phyloP scores from a whole-genome alignment of 257 asterid species.

The Mentha longifolia region DNA sequence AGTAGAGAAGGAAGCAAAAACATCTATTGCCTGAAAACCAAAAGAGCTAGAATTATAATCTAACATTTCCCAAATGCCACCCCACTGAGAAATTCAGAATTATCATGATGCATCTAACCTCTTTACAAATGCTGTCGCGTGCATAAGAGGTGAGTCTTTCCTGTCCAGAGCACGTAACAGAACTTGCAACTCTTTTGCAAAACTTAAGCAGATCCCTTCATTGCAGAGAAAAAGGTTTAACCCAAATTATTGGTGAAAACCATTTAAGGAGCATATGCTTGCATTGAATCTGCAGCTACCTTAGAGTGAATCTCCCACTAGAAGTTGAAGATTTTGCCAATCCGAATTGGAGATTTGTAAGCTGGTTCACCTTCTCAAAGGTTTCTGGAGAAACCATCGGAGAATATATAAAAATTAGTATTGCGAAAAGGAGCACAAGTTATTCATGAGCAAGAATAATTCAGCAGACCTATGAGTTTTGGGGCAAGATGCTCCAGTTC shows the following conservation, averaged over 20 bases:
- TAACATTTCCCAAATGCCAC: conserved; percentile 23
- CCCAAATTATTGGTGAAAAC: conserved; percentile 28
- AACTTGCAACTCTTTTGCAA: conserved; percentile 75
- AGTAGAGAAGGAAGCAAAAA: conserved; percentile 82
- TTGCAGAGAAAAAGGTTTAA: conserved; percentile 30
- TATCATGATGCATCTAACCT: conserved; percentile 51
- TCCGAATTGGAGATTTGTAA: conserved; percentile 56
- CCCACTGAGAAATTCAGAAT: conserved; percentile 7
- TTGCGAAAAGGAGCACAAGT: conserved; percentile 10
- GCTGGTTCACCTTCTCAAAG: conserved; percentile 60
- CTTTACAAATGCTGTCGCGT: conserved; percentile 63
- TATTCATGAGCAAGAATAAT: conserved; percentile 4
- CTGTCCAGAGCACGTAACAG: conserved; percentile 42
- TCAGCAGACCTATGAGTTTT: conserved; percentile 63
- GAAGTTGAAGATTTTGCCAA: conserved; percentile 43
- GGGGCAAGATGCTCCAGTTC: conserved; percentile 56
- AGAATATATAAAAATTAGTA: conserved; percentile 22
- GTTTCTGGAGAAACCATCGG: conserved; percentile 58
- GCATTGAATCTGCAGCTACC: conserved; percentile 46
- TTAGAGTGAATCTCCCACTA: conserved; percentile 73
- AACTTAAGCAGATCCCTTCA: conserved; percentile 90
- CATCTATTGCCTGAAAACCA: conserved; percentile 75
- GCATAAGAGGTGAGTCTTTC: conserved; percentile 52
- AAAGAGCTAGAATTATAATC: conserved; percentile 25
- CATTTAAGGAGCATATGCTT: neutral